phyloP scores from a whole-genome alignment of 73 alveolate genomes.

The Paramecium pentaurelia region DNA sequence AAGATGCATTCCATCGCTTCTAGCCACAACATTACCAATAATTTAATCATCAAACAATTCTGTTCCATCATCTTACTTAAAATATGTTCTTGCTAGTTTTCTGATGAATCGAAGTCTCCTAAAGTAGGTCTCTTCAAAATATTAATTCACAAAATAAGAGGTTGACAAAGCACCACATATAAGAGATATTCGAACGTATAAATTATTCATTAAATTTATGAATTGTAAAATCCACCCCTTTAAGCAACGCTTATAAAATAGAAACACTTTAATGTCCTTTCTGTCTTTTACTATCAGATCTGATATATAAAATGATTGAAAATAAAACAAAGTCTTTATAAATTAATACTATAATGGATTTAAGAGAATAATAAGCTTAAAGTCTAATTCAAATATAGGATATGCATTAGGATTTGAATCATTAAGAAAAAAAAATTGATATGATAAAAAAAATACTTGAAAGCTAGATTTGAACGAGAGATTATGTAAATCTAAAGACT shows the following conservation, averaged over 20 bases:
- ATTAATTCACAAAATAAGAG: background rate
- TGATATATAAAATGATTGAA: too few relatives aligned
- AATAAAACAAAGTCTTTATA: too few relatives aligned
- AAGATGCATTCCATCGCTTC: slow-evolving; percentile 16
- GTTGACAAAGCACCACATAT: background rate
- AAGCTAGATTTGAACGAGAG: too few relatives aligned
- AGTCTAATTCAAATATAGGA: too few relatives aligned
- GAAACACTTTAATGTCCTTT: too few relatives aligned
- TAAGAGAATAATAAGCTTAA: too few relatives aligned
- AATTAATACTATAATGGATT: too few relatives aligned
- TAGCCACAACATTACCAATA: slow-evolving; percentile 3
- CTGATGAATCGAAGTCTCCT: background rate
- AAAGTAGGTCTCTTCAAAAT: slow-evolving; percentile 5
- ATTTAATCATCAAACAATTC: background rate
- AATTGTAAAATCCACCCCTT: background rate
- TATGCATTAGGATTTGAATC: too few relatives aligned
- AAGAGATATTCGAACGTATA: background rate
- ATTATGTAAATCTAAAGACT: too few relatives aligned
- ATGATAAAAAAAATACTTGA: too few relatives aligned
- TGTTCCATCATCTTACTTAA: background rate
- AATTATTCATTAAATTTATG: background rate
- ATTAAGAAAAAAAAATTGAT: too few relatives aligned
- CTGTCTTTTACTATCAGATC: too few relatives aligned
- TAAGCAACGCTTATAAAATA: background rate
- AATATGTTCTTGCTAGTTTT: slow-evolving; percentile 13